Conservation (phyloP, 2,329 filamentous ascomycete species). For the Cladosporium oxysporum region DNA sequence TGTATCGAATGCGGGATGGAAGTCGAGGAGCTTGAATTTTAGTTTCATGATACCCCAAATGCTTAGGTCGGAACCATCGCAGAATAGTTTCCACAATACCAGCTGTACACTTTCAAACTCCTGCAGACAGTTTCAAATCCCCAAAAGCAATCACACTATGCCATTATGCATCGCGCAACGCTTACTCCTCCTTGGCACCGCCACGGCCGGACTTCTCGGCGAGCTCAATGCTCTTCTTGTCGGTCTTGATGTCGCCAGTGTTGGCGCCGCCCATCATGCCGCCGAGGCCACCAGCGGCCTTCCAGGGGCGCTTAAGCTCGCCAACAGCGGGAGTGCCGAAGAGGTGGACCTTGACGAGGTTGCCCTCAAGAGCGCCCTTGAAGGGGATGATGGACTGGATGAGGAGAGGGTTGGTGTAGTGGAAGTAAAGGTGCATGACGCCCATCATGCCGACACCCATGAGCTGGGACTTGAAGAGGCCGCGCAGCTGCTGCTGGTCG, state of each 20-base stretch:
- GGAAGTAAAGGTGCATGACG: constrained; percentile 98
- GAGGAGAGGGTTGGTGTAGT: constrained; percentile 98
- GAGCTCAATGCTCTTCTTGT: constrained; percentile 62
- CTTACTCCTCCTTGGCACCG: constrained; percentile 56
- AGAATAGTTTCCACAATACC: neutral
- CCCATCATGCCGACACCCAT: constrained; percentile 98
- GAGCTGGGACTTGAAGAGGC: constrained; percentile 82
- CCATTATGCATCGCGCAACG: neutral
- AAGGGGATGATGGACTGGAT: constrained; percentile 98
- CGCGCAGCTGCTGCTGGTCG: constrained; percentile 81
- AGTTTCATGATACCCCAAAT: constrained; percentile 29
- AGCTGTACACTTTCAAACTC: constrained; percentile 2
- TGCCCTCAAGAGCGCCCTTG: constrained; percentile 93
- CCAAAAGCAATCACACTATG: neutral
- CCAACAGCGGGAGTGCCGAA: constrained; percentile 83
- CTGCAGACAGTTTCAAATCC: neutral
- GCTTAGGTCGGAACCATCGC: neutral
- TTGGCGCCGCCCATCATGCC: constrained; percentile 62
- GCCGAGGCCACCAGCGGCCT: constrained; percentile 81
- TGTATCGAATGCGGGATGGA: constrained; percentile 68
- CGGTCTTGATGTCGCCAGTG: constrained; percentile 76
- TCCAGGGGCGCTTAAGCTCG: constrained; percentile 95
- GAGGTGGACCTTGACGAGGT: constrained; percentile 93
- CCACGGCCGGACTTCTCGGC: constrained; percentile 53
- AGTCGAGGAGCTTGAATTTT: constrained; percentile 66